Conservation (phyloP, 2,329 filamentous ascomycete species). For the Calonectria montana region DNA sequence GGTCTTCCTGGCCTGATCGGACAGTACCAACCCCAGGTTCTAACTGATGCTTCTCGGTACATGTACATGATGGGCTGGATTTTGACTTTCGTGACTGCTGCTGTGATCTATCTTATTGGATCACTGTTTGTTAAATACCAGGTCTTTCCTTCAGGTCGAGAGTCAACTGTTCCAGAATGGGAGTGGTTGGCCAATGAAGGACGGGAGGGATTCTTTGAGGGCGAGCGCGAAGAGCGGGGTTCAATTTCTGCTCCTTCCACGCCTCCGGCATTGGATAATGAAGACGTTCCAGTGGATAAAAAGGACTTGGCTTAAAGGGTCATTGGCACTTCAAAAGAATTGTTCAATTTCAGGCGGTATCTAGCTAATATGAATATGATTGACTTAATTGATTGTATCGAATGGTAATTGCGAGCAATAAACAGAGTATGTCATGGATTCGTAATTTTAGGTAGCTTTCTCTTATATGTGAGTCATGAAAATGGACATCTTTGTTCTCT, state of each 20-base stretch:
- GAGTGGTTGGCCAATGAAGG: conserved; percentile 42
- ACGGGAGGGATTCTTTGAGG: conserved; percentile 40
- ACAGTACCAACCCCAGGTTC: conserved; percentile 38
- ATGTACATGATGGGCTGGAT: conserved; percentile 48
- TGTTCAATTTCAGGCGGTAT: not conserved
- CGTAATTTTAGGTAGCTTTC: too few species aligned
- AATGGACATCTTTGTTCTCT: not conserved
- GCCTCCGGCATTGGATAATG: not conserved
- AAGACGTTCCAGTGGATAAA: not conserved
- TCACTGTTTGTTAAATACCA: conserved; percentile 32
- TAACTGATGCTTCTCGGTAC: conserved; percentile 38
- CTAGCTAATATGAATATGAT: not conserved
- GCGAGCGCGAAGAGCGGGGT: conserved; percentile 17
- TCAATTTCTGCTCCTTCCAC: conserved; percentile 36
- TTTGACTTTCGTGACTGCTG: conserved; percentile 42
- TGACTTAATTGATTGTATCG: not conserved
- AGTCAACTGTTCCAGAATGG: conserved; percentile 24
- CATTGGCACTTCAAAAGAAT: not conserved
- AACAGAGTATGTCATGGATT: not conserved
- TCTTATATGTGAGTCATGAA: too few species aligned
- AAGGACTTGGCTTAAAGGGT: not conserved
- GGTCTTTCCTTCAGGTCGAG: conserved; percentile 37
- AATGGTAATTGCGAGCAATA: not conserved
- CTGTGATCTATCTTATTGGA: conserved; percentile 39
- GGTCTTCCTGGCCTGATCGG: conserved; percentile 44